phyloP scores from a whole-genome alignment of 345 rosid genomes.

The Odontarrhena argentea region DNA sequence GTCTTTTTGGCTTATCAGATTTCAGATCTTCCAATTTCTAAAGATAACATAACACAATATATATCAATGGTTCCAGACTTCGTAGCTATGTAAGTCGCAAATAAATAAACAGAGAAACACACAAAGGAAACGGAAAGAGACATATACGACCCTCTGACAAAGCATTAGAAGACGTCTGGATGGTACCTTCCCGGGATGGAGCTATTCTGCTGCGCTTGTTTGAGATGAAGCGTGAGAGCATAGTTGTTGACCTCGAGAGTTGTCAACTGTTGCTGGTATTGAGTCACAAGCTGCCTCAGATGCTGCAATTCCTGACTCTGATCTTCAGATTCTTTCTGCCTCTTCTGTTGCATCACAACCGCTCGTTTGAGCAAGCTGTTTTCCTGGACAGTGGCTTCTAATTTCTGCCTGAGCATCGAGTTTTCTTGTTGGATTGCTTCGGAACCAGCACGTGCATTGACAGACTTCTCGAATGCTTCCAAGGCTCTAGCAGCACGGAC shows the following conservation, averaged over 20 bases:
- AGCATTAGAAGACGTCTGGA: slow-evolving; percentile 71
- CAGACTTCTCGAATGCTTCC: slow-evolving; percentile 76
- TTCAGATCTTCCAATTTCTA: too few relatives aligned
- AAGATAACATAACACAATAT: background rate
- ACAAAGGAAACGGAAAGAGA: slow-evolving; percentile 13
- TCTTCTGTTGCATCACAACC: slow-evolving; percentile 78
- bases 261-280: slow-evolving; percentile 83
- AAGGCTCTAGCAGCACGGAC: slow-evolving; percentile 79
- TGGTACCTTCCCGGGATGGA: slow-evolving; percentile 68
- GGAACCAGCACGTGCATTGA: slow-evolving; percentile 59
- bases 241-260: slow-evolving; percentile 83
- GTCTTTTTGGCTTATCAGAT: too few relatives aligned
- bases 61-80: slow-evolving; percentile 18
- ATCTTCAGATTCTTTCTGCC: slow-evolving; percentile 65
- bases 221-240: slow-evolving; percentile 73
- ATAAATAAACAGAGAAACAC: slow-evolving; percentile 23
- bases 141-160: background rate
- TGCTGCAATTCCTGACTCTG: slow-evolving; percentile 70
- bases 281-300: slow-evolving; percentile 69
- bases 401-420: slow-evolving; percentile 65
- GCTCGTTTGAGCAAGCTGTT: slow-evolving; percentile 76
- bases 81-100: slow-evolving; percentile 1
- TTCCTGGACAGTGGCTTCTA: slow-evolving; percentile 71
- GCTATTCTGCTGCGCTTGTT: slow-evolving; percentile 54
- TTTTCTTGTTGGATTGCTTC: slow-evolving; percentile 71